A percentile compares a stretch with the other conserved stretches of the same genome.
Conservation (phyloP, 148 eudicot species). For the Oxyria digyna region DNA sequence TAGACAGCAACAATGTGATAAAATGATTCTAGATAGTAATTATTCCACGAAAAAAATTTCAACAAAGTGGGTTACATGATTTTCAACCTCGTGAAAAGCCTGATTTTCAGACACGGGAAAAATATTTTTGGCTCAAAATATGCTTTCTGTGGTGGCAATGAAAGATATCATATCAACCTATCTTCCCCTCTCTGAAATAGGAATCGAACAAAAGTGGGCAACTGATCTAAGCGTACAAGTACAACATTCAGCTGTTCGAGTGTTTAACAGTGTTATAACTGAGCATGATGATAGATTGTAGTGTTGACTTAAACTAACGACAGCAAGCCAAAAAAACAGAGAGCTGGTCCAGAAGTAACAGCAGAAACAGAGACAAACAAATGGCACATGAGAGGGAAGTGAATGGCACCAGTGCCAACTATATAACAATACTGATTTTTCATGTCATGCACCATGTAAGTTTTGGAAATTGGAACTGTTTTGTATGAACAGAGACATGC, state of each 20-base stretch:
- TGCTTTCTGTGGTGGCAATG: not conserved
- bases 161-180: not conserved
- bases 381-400: not conserved
- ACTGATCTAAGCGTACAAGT: not conserved
- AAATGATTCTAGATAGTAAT: not conserved
- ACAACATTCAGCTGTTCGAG: not conserved
- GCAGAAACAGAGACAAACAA: not conserved
- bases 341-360: not conserved
- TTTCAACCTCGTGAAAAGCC: not conserved
- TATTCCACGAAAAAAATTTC: not conserved
- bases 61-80: not conserved
- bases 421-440: no score
- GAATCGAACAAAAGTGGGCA: not conserved
- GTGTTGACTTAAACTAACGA: not conserved
- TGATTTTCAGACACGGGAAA: not conserved
- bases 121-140: not conserved
- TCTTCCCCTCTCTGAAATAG: not conserved
- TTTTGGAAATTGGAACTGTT: not conserved
- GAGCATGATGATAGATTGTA: not conserved
- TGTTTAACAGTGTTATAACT: not conserved
- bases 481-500: not conserved
- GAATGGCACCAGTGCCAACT: no score
- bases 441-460: not conserved
- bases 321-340: not conserved
- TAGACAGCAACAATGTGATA: not conserved